Conservation (phyloP, 805 yeast genomes). For the Candida manassasensis region DNA sequence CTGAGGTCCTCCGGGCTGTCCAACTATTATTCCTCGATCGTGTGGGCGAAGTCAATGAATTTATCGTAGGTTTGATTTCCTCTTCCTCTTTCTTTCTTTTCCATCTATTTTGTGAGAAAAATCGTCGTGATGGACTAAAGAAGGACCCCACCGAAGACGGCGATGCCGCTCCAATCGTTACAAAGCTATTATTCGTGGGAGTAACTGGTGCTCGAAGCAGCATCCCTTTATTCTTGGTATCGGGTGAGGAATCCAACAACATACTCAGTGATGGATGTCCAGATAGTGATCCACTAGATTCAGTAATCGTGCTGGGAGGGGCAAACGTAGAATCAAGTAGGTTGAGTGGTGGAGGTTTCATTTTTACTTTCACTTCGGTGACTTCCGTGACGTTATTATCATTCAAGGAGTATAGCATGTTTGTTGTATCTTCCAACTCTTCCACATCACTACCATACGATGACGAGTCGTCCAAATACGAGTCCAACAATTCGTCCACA, state of each 20-base stretch:
- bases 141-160: constrained; percentile 28
- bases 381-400: constrained; percentile 2
- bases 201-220: constrained; percentile 13
- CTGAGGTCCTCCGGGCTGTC: too few relatives aligned
- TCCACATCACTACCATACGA: constrained; percentile 16
- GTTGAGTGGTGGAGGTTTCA: constrained; percentile 8
- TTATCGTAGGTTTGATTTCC: constrained; percentile 25
- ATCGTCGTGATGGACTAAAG: constrained; percentile 37
- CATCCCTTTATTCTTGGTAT: background rate
- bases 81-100: constrained; percentile 9
- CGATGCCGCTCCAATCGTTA: constrained; percentile 37
- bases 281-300: background rate
- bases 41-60: constrained; percentile 22
- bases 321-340: constrained; percentile 3
- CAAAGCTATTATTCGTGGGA: constrained; percentile 22
- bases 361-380: background rate
- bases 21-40: constrained; percentile 2
- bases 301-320: background rate
- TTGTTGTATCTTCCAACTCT: constrained; percentile 14
- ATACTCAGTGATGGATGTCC: background rate
- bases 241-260: constrained; percentile 1
- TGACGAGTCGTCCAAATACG: constrained; percentile 33
- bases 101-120: constrained; percentile 27
- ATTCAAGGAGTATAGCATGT: constrained; percentile 9
- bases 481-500: constrained; percentile 40